Conservation (phyloP, 108 stramenopile genomes). For the Epithemia pelagica region DNA sequence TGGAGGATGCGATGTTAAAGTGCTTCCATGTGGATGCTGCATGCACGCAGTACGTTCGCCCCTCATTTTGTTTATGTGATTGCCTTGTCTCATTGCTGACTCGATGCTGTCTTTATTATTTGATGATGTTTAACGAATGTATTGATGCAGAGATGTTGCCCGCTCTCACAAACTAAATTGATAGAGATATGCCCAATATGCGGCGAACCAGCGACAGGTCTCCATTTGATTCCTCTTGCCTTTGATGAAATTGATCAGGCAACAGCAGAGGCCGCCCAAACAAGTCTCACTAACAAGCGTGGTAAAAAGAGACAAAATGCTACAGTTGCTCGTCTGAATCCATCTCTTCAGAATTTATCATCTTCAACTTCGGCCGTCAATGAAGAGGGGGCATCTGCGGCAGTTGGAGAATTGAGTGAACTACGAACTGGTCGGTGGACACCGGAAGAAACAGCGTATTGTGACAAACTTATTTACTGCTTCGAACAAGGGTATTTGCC, state of each 20-base stretch:
- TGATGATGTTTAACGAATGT: no score
- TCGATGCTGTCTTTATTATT: background rate
- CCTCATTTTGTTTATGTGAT: background rate
- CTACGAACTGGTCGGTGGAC: constrained; percentile 79
- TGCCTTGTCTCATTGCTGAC: background rate
- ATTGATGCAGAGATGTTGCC: constrained; percentile 30
- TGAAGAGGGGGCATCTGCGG: constrained; percentile 17
- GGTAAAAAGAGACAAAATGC: constrained; percentile 53
- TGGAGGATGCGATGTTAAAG: constrained; percentile 15
- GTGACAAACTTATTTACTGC: constrained; percentile 69
- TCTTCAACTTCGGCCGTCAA: background rate
- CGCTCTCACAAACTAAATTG: constrained; percentile 12
- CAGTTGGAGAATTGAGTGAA: constrained; percentile 21
- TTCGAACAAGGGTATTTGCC: constrained; percentile 71
- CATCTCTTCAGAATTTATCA: constrained; percentile 6
- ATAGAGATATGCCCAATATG: constrained; percentile 29
- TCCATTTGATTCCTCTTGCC: constrained; percentile 37
- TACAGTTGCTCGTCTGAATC: constrained; percentile 44
- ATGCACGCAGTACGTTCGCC: constrained; percentile 15
- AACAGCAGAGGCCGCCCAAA: constrained; percentile 33
- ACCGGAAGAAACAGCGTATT: constrained; percentile 65
- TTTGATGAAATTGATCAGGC: constrained; percentile 50
- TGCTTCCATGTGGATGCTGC: constrained; percentile 10
- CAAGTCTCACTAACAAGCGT: constrained; percentile 31
- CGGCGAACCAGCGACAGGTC: constrained; percentile 6